Conservation (phyloP, 768 basidiomycete genomes). For the Obba rivulosa region DNA sequence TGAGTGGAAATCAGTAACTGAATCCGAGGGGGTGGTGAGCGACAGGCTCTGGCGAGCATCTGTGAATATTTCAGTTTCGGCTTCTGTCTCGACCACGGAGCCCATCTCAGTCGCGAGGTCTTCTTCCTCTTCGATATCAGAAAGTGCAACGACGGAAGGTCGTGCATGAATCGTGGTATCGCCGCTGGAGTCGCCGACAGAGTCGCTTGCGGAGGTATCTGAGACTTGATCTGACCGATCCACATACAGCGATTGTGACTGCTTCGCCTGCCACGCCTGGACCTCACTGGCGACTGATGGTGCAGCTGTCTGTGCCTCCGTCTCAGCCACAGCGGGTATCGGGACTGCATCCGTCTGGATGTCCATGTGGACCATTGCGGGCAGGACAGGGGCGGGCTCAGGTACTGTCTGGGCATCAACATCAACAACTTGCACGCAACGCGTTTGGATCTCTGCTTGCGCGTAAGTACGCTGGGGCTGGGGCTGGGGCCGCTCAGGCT, state of each 20-base stretch:
- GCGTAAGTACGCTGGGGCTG: constrained; percentile 18
- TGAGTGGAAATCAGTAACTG: constrained; percentile 74
- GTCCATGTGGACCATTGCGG: constrained; percentile 16
- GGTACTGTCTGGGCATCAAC: constrained; percentile 28
- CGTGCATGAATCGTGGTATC: constrained; percentile 24
- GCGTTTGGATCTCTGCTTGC: constrained; percentile 35
- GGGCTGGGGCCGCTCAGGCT: constrained; percentile 4
- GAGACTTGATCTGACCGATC: background rate
- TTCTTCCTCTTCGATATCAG: constrained; percentile 34
- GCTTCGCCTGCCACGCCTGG: constrained; percentile 1
- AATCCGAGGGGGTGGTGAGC: constrained; percentile 60
- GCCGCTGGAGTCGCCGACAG: constrained; percentile 22
- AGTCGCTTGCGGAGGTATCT: background rate
- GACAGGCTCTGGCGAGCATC: constrained; percentile 67
- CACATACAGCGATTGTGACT: background rate
- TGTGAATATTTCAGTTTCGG: constrained; percentile 66
- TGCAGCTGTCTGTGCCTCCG: constrained; percentile 12
- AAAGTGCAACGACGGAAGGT: constrained; percentile 2
- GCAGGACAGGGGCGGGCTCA: constrained; percentile 13
- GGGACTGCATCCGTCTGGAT: constrained; percentile 16
- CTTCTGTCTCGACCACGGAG: constrained; percentile 49
- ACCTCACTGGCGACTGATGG: constrained; percentile 6
- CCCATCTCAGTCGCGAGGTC: constrained; percentile 55
- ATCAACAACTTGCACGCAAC: constrained; percentile 24
- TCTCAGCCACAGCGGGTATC: constrained; percentile 3